phyloP scores from a whole-genome alignment of 1,139 yeast genomes.

The Geotrichum phurueaensis region DNA sequence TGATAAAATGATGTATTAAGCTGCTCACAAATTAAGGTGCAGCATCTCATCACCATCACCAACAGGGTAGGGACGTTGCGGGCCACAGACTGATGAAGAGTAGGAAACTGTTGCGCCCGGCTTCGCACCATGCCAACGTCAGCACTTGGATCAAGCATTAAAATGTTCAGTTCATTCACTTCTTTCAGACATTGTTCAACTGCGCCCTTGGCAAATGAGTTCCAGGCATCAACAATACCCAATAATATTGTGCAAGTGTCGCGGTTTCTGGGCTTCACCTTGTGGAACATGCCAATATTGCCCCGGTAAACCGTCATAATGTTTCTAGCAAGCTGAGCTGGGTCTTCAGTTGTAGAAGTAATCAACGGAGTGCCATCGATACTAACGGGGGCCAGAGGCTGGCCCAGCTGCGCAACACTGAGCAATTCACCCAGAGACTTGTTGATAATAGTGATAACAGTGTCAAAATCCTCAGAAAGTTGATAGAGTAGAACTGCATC shows the following conservation, averaged over 20 bases:
- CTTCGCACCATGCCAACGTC: constrained; percentile 46
- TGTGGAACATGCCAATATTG: constrained; percentile 33
- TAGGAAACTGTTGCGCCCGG: constrained; percentile 52
- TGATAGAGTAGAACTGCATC: constrained; percentile 86
- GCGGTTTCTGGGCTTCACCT: constrained; percentile 32
- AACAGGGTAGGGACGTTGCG: constrained; percentile 77
- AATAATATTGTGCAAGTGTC: constrained; percentile 63
- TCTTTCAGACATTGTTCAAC: constrained; percentile 55
- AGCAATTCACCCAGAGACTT: constrained; percentile 74
- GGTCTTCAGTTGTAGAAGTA: constrained; percentile 36
- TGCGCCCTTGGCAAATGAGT: constrained; percentile 50
- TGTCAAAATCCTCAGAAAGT: constrained; percentile 80
- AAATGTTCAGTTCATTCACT: constrained; percentile 54
- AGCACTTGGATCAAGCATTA: constrained; percentile 52
- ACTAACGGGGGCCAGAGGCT: constrained; percentile 40
- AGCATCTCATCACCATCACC: constrained; percentile 75
- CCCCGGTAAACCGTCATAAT: constrained; percentile 35
- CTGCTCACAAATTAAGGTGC: constrained; percentile 53
- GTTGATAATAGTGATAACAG: constrained; percentile 74
- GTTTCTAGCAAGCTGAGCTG: constrained; percentile 39
- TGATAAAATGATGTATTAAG: constrained; percentile 45
- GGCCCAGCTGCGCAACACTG: constrained; percentile 65
- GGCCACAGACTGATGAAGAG: constrained; percentile 63
- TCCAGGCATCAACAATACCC: constrained; percentile 63
- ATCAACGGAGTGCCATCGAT: constrained; percentile 24